Evolutionary conservation across 2,329 filamentous ascomycete species (phyloP).

Genomic region (Capronia epimyces): DNA sequence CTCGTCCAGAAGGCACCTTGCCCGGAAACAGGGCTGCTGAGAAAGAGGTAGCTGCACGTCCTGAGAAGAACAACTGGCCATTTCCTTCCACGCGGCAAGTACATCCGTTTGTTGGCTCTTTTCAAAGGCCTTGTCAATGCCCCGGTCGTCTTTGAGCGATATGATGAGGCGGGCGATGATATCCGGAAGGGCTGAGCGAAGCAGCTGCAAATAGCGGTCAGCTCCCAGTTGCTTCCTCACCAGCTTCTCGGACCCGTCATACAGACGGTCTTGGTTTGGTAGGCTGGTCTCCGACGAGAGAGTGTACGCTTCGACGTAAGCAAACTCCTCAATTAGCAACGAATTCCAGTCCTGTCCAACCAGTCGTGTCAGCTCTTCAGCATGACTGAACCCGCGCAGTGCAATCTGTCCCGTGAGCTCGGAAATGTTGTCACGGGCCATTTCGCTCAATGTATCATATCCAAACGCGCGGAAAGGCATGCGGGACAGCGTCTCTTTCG

Average conservation of each 20-base stretch:
- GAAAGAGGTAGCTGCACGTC: slow-evolving; percentile 61
- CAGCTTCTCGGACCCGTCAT: slow-evolving; percentile 57
- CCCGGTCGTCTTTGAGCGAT: slow-evolving; percentile 70
- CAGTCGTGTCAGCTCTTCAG: slow-evolving; percentile 54
- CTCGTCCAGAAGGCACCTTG: slow-evolving; percentile 68
- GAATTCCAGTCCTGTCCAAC: slow-evolving; percentile 52
- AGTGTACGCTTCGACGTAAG: slow-evolving; percentile 74
- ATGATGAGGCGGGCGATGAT: slow-evolving; percentile 72
- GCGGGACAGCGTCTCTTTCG: slow-evolving; percentile 57
- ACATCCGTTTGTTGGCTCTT: slow-evolving; percentile 44
- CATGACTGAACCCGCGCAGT: slow-evolving; percentile 68
- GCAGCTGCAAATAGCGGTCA: slow-evolving; percentile 56
- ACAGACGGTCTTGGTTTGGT: slow-evolving; percentile 39
- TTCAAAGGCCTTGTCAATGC: slow-evolving; percentile 61
- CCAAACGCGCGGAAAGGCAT: slow-evolving; percentile 85
- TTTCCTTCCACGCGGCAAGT: slow-evolving; percentile 52
- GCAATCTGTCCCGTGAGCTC: slow-evolving; percentile 76
- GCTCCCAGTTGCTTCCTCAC: slow-evolving; percentile 65
- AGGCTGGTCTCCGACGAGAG: slow-evolving; percentile 66
- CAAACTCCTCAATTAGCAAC: slow-evolving; percentile 64
- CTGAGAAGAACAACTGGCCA: slow-evolving; percentile 65
- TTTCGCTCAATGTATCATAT: slow-evolving; percentile 62
- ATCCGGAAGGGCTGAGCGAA: slow-evolving; percentile 67
- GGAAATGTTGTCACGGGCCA: slow-evolving; percentile 65
- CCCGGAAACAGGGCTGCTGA: slow-evolving; percentile 81